Evolutionary conservation across 768 basidiomycete species (phyloP).

Genomic region (Podaxis sp.): DNA sequence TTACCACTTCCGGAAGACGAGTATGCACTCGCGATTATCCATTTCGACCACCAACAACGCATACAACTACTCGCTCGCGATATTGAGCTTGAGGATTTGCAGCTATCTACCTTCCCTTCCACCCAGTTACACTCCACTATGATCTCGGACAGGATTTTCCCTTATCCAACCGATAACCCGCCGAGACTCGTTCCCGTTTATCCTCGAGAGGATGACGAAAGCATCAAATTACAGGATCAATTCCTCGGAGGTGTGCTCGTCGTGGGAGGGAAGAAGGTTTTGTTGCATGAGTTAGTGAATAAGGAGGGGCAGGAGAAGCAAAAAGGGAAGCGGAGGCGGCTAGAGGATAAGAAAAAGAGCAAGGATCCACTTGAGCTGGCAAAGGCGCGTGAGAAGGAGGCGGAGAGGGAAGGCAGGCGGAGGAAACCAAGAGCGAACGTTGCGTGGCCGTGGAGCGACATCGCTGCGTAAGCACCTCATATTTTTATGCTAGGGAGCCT

Average conservation of each 20-base stretch:
- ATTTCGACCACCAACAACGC: constrained; percentile 58
- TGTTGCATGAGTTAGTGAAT: constrained; percentile 58
- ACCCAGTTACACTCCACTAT: constrained; percentile 48
- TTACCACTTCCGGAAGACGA: constrained; percentile 43
- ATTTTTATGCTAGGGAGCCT: background rate
- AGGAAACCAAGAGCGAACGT: constrained; percentile 54
- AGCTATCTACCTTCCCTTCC: constrained; percentile 49
- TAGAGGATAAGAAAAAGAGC: constrained; percentile 50
- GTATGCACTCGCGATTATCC: constrained; percentile 62
- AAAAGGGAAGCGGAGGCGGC: constrained; percentile 50
- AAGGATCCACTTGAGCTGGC: constrained; percentile 37
- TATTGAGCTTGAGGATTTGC: constrained; percentile 43
- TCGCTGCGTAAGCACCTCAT: constrained; percentile 55
- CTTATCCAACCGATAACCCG: constrained; percentile 35
- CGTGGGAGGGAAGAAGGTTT: constrained; percentile 63
- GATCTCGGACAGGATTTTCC: constrained; percentile 49
- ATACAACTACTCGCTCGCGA: constrained; percentile 66
- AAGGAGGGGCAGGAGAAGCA: constrained; percentile 48
- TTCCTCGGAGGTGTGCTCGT: constrained; percentile 72
- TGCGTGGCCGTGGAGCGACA: constrained; percentile 75
- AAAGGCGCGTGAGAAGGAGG: constrained; percentile 55
- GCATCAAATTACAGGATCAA: constrained; percentile 27
- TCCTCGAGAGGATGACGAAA: constrained; percentile 22
- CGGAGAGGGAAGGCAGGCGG: constrained; percentile 49
- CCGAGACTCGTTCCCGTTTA: constrained; percentile 41